Evolutionary conservation across 257 asterid genomes (phyloP).

Genomic region (Solanum ossicruentum): DNA sequence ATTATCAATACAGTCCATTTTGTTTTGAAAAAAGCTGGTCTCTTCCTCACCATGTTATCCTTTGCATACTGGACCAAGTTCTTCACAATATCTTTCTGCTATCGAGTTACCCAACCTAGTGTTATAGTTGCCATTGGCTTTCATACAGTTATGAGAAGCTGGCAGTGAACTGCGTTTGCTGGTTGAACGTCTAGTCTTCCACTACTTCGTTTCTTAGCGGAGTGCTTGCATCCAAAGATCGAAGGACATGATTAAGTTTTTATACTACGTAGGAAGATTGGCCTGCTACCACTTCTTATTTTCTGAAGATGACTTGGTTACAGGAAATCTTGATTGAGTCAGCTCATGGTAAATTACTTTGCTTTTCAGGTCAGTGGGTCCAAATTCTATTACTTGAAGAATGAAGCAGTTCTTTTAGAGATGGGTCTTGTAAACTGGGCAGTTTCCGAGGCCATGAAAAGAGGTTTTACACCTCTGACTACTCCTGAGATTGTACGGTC

Average conservation of each 20-base stretch:
- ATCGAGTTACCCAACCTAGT: not conserved
- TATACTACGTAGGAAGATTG: not conserved
- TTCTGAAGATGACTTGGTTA: not conserved
- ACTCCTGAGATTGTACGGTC: slow-evolving; percentile 95
- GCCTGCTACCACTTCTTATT: not conserved
- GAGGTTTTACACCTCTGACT: slow-evolving; percentile 80
- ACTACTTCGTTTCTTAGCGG: not conserved
- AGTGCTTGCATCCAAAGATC: not conserved
- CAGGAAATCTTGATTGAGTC: not conserved
- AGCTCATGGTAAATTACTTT: not conserved
- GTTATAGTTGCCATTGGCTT: not conserved
- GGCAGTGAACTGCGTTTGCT: not conserved
- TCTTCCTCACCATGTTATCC: not conserved
- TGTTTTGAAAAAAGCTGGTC: not conserved
- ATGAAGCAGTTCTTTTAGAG: slow-evolving; percentile 89
- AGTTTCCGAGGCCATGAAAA: slow-evolving; percentile 77
- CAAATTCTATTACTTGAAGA: slow-evolving; percentile 89
- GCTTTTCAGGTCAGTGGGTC: slow-evolving; percentile 77
- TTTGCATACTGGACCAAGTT: not conserved
- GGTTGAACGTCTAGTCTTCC: not conserved
- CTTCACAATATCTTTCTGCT: not conserved
- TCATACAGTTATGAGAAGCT: not conserved
- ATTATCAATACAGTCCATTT: not conserved
- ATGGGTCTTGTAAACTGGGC: slow-evolving; percentile 93
- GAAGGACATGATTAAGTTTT: not conserved